These are phyloP conservation scores for Rhizopus microsporus DNA, from an alignment of 371 early-diverging fungal genomes.

Conservation along the genomic window DNA sequence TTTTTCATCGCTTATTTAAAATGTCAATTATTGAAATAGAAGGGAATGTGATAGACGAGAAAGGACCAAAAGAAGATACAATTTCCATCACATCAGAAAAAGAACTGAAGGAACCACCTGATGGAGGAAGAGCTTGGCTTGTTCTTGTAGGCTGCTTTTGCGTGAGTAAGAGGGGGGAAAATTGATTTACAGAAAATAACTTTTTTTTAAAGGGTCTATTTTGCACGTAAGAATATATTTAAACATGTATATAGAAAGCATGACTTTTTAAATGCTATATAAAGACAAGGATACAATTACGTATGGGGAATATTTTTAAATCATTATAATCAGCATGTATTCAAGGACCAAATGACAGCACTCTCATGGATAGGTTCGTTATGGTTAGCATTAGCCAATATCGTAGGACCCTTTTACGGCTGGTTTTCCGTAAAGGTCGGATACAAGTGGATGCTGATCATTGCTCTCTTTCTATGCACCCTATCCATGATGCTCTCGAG, in stretches of 20 bases:
- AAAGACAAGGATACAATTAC: constrained; percentile 42
- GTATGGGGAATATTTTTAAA: constrained; percentile 41
- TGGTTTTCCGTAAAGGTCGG: constrained; percentile 55
- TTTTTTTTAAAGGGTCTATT: constrained; percentile 31
- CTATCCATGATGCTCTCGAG: constrained; percentile 64
- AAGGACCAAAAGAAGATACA: not conserved
- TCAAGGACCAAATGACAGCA: constrained; percentile 32
- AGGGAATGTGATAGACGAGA: not conserved
- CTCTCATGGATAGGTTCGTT: constrained; percentile 48
- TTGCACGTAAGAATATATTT: constrained; percentile 33
- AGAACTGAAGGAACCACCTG: constrained; percentile 18
- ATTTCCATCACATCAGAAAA: constrained; percentile 7
- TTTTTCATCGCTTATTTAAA: not conserved
- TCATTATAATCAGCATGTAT: constrained; percentile 40
- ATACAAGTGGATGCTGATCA: constrained; percentile 50
- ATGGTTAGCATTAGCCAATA: constrained; percentile 37
- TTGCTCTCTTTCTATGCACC: constrained; percentile 49
- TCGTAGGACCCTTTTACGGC: constrained; percentile 44
- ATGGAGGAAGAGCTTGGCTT: constrained; percentile 34
- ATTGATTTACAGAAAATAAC: not conserved
- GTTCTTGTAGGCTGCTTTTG: constrained; percentile 32
- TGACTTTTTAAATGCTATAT: not conserved
- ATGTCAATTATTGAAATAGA: not conserved
- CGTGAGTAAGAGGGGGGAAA: constrained; percentile 11
- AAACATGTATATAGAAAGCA: not conserved